A percentile compares a stretch with the other conserved stretches of the same genome.
These are phyloP conservation scores for Teratosphaeria gauchensis DNA, from an alignment of 2,329 filamentous ascomycete genomes.

Conservation along the genomic window DNA sequence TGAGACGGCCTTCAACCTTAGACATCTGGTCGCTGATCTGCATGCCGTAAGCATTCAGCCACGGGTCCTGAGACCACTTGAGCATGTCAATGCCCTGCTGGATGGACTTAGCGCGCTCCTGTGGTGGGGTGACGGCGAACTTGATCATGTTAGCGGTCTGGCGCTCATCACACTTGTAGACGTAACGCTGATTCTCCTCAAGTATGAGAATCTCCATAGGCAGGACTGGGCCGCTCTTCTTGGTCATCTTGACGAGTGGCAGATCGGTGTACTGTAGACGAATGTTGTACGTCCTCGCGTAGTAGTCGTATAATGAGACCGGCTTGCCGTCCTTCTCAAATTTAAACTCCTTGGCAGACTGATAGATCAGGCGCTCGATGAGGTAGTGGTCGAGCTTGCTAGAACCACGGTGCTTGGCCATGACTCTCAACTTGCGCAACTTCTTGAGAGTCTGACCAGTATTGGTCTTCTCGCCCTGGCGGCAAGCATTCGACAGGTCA, in stretches of 20 bases:
- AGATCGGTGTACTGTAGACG: constrained; percentile 37
- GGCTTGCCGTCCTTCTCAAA: constrained; percentile 32
- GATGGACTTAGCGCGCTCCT: constrained; percentile 58
- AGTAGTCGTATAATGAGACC: constrained; percentile 51
- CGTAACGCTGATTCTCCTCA: constrained; percentile 47
- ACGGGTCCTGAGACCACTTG: constrained; percentile 58
- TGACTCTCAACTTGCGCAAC: constrained; percentile 33
- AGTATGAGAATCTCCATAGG: constrained; percentile 49
- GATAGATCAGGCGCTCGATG: constrained; percentile 40
- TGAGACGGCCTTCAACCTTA: constrained; percentile 54
- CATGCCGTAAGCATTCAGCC: constrained; percentile 65
- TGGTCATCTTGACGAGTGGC: constrained; percentile 50
- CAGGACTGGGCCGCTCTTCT: constrained; percentile 42
- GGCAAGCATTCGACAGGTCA: constrained; percentile 17
- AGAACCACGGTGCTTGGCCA: constrained; percentile 29
- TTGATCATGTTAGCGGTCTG: constrained; percentile 86
- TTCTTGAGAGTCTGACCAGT: constrained; percentile 28
- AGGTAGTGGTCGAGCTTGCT: constrained; percentile 33
- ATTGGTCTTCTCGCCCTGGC: constrained; percentile 10
- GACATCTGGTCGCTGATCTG: constrained; percentile 56
- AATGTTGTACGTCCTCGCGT: constrained; percentile 42
- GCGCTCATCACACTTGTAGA: constrained; percentile 47
- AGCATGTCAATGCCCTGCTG: constrained; percentile 56
- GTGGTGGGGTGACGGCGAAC: constrained; percentile 73
- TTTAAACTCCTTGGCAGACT: constrained; percentile 34